Evolutionary conservation across 495 filamentous ascomycete species (phyloP), one percentile per base, ranked within the genome.

Genomic region (Wilcoxina mikolae): DNA sequence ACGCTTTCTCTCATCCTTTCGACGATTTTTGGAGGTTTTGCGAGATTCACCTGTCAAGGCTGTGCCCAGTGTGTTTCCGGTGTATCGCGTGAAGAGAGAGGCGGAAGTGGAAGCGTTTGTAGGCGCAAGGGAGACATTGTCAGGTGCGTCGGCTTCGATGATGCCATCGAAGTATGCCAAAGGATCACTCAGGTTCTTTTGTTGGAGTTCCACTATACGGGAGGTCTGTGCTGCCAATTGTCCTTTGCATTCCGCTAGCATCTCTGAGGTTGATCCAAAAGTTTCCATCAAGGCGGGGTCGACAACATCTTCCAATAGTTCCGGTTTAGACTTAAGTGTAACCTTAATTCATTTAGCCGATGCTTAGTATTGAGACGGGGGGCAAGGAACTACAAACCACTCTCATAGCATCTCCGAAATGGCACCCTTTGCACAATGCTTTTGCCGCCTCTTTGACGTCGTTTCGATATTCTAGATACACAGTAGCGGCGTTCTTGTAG

Each of bases 11-110:
- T 98, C 91, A 67, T 96, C 91, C 15, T 85, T 73, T 15, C 80
- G 73, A 15, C 87, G 76, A 56, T 89, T 94, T 72, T 86, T 88
- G 48, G 79, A 82, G 26, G 87, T 94, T 45, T 80, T 79, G 9
- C 87, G 75, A 18, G 83, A 82, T 1, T 76, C 75, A 17, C 74
- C 75, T 44, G 78, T 81, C 0, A 70, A 74, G 0, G 79, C 73
- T 1, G 91, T 94, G 23, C 82, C 83, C 1, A 72, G 68, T 24
- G 75, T 80, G 35, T 69, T 69, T 25, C 82, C 80, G 0, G 90
- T 95, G 67, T 98, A 98, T 11, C 89, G 70, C 4, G 91, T 98
- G 70, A 95, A 90, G 68, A 98, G 74, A 44, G 81, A 84, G 3
- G 82, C 83, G 4, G 84, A 81, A 15, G 85, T 89, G 0, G 84